Conservation (phyloP, 805 yeast species). For the Nakazawaea anatomiae region DNA sequence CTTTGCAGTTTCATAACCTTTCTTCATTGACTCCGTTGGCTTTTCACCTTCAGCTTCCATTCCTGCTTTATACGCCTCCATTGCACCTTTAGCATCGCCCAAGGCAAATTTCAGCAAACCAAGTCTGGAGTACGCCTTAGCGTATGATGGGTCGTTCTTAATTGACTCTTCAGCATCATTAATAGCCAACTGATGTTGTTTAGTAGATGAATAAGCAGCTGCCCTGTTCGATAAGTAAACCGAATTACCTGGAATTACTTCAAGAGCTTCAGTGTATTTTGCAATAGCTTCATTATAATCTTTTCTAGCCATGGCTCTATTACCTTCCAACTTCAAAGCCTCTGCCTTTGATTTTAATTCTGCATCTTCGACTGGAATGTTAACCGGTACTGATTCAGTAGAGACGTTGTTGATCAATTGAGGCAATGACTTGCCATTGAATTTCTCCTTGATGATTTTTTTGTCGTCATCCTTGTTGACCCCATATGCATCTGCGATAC, state of each 20-base stretch:
- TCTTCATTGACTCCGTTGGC: slow-evolving; percentile 84
- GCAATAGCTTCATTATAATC: slow-evolving; percentile 68
- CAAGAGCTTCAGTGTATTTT: slow-evolving; percentile 78
- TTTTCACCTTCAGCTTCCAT: slow-evolving; percentile 79
- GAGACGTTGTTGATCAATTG: slow-evolving; percentile 33
- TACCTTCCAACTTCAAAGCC: slow-evolving; percentile 77
- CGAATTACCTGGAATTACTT: slow-evolving; percentile 62
- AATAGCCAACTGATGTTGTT: slow-evolving; percentile 71
- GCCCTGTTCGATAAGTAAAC: slow-evolving; percentile 92
- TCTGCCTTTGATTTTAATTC: slow-evolving; percentile 74
- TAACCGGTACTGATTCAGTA: slow-evolving; percentile 29
- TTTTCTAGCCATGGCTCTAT: slow-evolving; percentile 76
- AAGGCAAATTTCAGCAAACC: slow-evolving; percentile 93
- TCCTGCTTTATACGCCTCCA: slow-evolving; percentile 87
- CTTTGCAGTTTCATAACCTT: slow-evolving; percentile 92
- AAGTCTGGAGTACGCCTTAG: slow-evolving; percentile 91
- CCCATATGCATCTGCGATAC: slow-evolving; percentile 81
- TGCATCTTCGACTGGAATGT: slow-evolving; percentile 39
- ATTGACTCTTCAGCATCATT: slow-evolving; percentile 82
- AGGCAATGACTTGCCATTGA: slow-evolving; percentile 40
- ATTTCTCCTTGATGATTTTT: slow-evolving; percentile 27
- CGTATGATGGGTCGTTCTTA: slow-evolving; percentile 67
- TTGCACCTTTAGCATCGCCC: slow-evolving; percentile 85
- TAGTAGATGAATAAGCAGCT: slow-evolving; percentile 84
- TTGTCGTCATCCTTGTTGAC: slow-evolving; percentile 48